phyloP scores from a whole-genome alignment of 1,284 basidiomycete genomes.

The Apiotrichum siamense region DNA sequence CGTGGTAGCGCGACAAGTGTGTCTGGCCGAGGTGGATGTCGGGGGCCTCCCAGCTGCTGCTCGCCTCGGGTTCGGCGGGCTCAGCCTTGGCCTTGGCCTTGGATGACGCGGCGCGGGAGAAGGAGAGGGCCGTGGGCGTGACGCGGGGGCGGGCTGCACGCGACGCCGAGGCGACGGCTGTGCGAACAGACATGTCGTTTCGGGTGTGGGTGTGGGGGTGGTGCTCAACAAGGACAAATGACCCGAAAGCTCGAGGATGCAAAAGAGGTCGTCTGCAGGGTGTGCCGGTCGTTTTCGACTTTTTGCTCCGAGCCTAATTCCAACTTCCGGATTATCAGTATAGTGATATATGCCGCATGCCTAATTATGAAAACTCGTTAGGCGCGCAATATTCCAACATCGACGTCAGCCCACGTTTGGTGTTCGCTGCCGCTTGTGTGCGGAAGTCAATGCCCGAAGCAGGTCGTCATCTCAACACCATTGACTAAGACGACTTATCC shows the following conservation, averaged over 20 bases:
- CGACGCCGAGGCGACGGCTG: slow-evolving; percentile 14
- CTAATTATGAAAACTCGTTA: too few relatives aligned
- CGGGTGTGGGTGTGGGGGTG: neutral
- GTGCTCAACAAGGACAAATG: neutral
- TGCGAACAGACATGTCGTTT: slow-evolving; percentile 13
- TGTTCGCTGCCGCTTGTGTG: too few relatives aligned
- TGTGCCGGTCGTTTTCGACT: neutral
- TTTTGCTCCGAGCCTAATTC: too few relatives aligned
- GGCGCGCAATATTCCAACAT: too few relatives aligned
- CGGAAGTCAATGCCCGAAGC: too few relatives aligned
- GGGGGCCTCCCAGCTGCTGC: slow-evolving; percentile 25
- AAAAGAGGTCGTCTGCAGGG: neutral
- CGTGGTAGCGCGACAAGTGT: slow-evolving; percentile 66
- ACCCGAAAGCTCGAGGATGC: neutral
- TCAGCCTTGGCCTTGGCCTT: neutral
- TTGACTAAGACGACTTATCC: neutral
- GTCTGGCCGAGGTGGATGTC: slow-evolving; percentile 53
- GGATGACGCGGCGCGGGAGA: slow-evolving; percentile 11
- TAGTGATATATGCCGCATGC: too few relatives aligned
- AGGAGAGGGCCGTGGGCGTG: neutral
- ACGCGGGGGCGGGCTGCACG: slow-evolving; percentile 5
- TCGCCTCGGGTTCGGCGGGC: neutral
- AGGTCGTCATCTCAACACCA: neutral
- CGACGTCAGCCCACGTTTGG: too few relatives aligned
- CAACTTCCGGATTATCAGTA: too few relatives aligned